Evolutionary conservation across 805 yeast species (phyloP), one percentile per base, ranked within the genome.

Genomic region (Yarrowia deformans): DNA sequence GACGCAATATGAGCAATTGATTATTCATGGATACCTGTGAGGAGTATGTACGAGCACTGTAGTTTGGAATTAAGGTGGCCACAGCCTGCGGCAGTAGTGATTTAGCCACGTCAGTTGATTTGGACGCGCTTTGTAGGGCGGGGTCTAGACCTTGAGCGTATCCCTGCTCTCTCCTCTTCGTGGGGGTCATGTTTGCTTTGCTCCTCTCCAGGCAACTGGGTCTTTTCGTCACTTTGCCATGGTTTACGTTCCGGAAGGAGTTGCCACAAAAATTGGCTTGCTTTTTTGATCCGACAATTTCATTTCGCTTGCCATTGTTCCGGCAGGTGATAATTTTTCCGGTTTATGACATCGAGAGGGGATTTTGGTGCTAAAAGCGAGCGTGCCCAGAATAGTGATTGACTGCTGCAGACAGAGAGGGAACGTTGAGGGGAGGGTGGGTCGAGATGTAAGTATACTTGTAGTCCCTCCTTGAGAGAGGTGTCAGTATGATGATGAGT

Each of bases 1-100:
- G 66, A 45, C 42, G 50, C 13, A 34, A 42, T 56, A 56, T 56
- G 48, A 60, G 66, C 66, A 60, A 60, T 60, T 45, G 64, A 56
- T n/a, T 56, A 54, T 54, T 54, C 60, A 52, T 45, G 49, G 12
- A n/a, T 10, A 52, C 8, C 9, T n/a, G 23, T 34, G 42, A 9
- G 14, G 18, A 1, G 29, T n/a, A 12, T 9, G 29, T n/a, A 12
- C 3, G 23, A 16, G 40, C 1, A 7, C n/a, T 23, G 18, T 23
- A 48, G 35, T n/a, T 23, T 23, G 29, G 29, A 23, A 4, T 4
- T 23, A 23, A 23, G 2, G 29, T 23, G 4, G 29, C 29, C 29
- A 4, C 29, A 23, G 29, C 4, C 3, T 48, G 35, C 6, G 29
- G 35, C 6, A 29, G 3, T 48, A n/a, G 52, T 19, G 14, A 48